Evolutionary conservation across 352 stramenopile genomes (phyloP), one percentile per base, ranked within the genome.

Genomic region (Aphanomyces astaci): DNA sequence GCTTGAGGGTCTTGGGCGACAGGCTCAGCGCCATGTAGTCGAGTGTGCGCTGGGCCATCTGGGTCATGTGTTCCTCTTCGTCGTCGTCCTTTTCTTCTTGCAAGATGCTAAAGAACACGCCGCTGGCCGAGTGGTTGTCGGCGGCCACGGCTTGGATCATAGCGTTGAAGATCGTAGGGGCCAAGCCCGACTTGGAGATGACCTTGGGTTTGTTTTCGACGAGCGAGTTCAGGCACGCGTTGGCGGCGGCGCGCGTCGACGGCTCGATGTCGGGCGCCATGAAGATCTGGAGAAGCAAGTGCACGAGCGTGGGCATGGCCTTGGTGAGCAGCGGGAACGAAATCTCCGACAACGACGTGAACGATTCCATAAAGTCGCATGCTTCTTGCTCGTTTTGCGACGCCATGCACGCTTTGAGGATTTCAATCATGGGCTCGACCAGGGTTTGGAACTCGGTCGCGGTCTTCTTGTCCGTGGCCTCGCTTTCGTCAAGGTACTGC

Each of bases 151-250:
- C 88, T 75, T 95, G 79, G 31, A 95, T 71, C 85, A 95, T 95
- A 4, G 81, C 86, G 28, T 76, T 89, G 68, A 95, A 92, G 65
- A 95, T 91, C 75, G 88, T 89, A 32, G 76, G 76, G 33, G 93
- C 85, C 4, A 94, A 73, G 43, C 82, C 76, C 73, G 87, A 89
- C 82, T 94, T 95, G 64, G 84, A 85, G 10, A 95, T 77, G n/a
- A 86, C 87, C 79, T 95, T 95, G 19, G 86, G 86, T 75, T 95
- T 95, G 73, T 87, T 87, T 75, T 92, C 92, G 59, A 94, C 85
- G 70, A 95, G 90, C 72, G 92, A 84, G 33, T 86, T 86, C 17
- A 94, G 83, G 11, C 83, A 82, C 73, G 88, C 90, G 43, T 80
- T 87, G n/a, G 86, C 86, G 39, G 86, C 88, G 1, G 85, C 82